These are phyloP conservation scores for Scheffersomyces segobiensis DNA, from an alignment of 1,139 yeast species.

Conservation along the genomic window DNA sequence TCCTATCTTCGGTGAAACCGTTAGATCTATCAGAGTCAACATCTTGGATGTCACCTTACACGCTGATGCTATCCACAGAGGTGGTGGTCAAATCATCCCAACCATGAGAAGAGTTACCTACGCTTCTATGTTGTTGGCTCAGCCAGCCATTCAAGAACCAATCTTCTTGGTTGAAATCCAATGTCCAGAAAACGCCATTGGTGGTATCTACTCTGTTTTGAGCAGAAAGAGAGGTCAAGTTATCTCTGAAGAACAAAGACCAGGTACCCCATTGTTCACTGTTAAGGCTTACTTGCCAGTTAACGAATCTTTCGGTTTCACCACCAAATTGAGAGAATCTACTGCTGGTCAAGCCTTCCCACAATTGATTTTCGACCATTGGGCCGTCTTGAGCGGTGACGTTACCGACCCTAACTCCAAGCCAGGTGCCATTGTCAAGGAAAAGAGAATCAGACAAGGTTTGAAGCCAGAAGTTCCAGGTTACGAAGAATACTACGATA, in stretches of 20 bases:
- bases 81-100: slow-evolving; percentile 99
- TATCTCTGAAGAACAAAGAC: slow-evolving; percentile 98
- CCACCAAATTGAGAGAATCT: slow-evolving; percentile 99
- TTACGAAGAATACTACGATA: slow-evolving; percentile 99
- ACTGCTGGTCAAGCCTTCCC: slow-evolving; percentile 99
- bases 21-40: slow-evolving; percentile 97
- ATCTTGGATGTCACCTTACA: slow-evolving; percentile 98
- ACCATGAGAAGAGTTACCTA: slow-evolving; percentile 99
- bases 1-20: slow-evolving; percentile 95
- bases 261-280: slow-evolving; percentile 99
- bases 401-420: slow-evolving; percentile 89
- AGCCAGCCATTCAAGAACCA: slow-evolving; percentile 99
- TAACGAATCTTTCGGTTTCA: slow-evolving; percentile 99
- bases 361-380: slow-evolving; percentile 99
- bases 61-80: slow-evolving; percentile 99
- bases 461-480: slow-evolving; percentile 97
- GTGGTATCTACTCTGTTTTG: slow-evolving; percentile 99
- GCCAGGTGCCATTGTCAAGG: slow-evolving; percentile 91
- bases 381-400: slow-evolving; percentile 90
- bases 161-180: slow-evolving; percentile 98
- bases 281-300: slow-evolving; percentile 99
- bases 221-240: slow-evolving; percentile 99
- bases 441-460: slow-evolving; percentile 96
- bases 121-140: slow-evolving; percentile 97
- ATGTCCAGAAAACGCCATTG: slow-evolving; percentile 99